phyloP scores from a whole-genome alignment of 2,329 filamentous ascomycete genomes.

The Ophiostoma fasciatum region DNA sequence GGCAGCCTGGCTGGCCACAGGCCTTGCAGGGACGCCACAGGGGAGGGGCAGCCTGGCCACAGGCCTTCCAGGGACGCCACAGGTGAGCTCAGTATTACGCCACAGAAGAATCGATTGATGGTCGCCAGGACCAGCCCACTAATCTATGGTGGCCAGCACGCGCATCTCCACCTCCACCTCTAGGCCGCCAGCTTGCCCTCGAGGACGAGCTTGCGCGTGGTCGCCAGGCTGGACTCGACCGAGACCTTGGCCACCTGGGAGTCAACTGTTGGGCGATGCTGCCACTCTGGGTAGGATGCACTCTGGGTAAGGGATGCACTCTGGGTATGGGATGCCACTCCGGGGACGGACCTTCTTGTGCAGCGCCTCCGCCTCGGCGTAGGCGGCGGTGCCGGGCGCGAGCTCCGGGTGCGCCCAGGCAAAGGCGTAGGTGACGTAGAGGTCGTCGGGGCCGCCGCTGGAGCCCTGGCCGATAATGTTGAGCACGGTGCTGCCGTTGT shows the following conservation, averaged over 20 bases:
- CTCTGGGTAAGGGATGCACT: not conserved
- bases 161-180: too few relatives aligned
- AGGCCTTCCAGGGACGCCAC: too few relatives aligned
- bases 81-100: too few relatives aligned
- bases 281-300: not conserved
- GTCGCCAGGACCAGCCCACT: too few relatives aligned
- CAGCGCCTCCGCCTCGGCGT: constrained; percentile 10
- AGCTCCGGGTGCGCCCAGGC: constrained; percentile 16
- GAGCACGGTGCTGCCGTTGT: constrained; percentile 18
- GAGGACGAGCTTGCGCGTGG: constrained; percentile 13
- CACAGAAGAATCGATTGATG: too few relatives aligned
- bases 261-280: too few relatives aligned
- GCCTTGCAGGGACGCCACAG: too few relatives aligned
- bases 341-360: constrained; percentile 12
- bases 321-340: too few relatives aligned
- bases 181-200: too few relatives aligned
- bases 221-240: constrained; percentile 16
- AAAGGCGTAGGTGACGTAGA: constrained; percentile 21
- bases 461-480: constrained; percentile 18
- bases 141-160: too few relatives aligned
- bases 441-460: constrained; percentile 12
- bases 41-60: too few relatives aligned
- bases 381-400: constrained; percentile 12
- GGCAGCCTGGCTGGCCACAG: too few relatives aligned
- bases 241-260: constrained; percentile 15